A percentile compares a stretch with the other conserved stretches of the same genome.
phyloP scores from a whole-genome alignment of 352 stramenopile genomes.

The Phytophthora aleatoria region DNA sequence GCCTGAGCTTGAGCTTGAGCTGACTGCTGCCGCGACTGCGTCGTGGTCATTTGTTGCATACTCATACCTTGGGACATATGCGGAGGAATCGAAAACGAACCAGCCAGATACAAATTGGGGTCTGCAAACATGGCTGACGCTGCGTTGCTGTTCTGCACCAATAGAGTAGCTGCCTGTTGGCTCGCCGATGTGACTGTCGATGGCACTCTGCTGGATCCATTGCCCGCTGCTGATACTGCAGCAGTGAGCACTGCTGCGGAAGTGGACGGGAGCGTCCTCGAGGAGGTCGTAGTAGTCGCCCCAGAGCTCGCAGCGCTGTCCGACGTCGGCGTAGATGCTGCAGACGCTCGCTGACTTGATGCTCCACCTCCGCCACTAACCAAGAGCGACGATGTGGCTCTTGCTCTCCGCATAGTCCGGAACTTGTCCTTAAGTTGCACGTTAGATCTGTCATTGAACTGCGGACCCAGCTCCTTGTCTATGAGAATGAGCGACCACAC shows the following conservation, averaged over 20 bases:
- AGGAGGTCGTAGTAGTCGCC: conserved; percentile 13
- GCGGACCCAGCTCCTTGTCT: conserved; percentile 75
- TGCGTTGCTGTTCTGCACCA: conserved; percentile 58
- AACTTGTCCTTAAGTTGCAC: conserved; percentile 89
- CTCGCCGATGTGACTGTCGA: conserved; percentile 42
- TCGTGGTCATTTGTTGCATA: conserved; percentile 58
- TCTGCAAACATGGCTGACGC: conserved; percentile 64
- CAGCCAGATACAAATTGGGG: conserved; percentile 69
- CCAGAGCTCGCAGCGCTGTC: conserved; percentile 1
- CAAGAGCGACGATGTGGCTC: conserved; percentile 45
- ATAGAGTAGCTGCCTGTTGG: conserved; percentile 57
- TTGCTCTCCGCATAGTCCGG: conserved; percentile 74
- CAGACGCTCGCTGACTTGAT: conserved; percentile 49
- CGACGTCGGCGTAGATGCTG: conserved; percentile 29
- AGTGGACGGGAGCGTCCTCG: conserved; percentile 34
- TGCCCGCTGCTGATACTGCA: conserved; percentile 37
- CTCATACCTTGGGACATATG: conserved; percentile 63
- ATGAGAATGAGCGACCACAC: conserved; percentile 86
- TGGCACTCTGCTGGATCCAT: conserved; percentile 26
- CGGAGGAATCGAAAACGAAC: conserved; percentile 53
- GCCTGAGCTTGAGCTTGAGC: conserved; percentile 39
- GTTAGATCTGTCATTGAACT: conserved; percentile 85
- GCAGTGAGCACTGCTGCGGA: conserved; percentile 40
- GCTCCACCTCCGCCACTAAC: conserved; percentile 42
- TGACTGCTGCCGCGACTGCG: conserved; percentile 45